phyloP scores from a whole-genome alignment of 768 basidiomycete species.

The Macrolepiota dolichaula region DNA sequence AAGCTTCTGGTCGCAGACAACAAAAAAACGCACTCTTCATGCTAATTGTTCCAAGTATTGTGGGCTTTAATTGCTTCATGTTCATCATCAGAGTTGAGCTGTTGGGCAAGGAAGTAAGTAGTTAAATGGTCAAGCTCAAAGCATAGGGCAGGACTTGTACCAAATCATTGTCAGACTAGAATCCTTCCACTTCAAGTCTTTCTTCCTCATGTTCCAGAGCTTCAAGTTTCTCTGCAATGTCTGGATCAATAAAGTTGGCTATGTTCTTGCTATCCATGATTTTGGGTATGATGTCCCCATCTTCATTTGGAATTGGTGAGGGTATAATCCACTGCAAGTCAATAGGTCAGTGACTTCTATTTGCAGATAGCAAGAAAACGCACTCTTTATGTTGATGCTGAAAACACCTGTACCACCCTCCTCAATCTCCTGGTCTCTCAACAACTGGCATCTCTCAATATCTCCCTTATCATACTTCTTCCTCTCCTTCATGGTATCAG shows the following conservation, averaged over 20 bases:
- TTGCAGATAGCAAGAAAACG: background rate
- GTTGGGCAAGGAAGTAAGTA: slow-evolving; percentile 14
- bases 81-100: too few relatives aligned
- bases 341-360: slow-evolving; percentile 18
- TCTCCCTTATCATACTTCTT: too few relatives aligned
- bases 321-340: too few relatives aligned
- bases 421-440: slow-evolving; percentile 81
- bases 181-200: slow-evolving; percentile 83
- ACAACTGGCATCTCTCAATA: slow-evolving; percentile 66
- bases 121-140: background rate
- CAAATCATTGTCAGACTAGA: too few relatives aligned
- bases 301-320: slow-evolving; percentile 92
- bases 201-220: slow-evolving; percentile 97
- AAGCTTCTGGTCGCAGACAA: too few relatives aligned
- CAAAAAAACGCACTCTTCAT: too few relatives aligned
- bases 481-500: slow-evolving; percentile 78
- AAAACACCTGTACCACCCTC: too few relatives aligned
- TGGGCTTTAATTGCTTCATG: too few relatives aligned
- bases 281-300: slow-evolving; percentile 91
- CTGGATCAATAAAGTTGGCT: slow-evolving; percentile 97
- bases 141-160: slow-evolving; percentile 36
- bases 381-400: too few relatives aligned
- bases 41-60: too few relatives aligned
- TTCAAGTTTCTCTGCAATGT: slow-evolving; percentile 95
- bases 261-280: slow-evolving; percentile 98